A percentile compares a stretch with the other conserved stretches of the same genome.
These are phyloP conservation scores for Hymenotorrendiella dingleyae DNA, from an alignment of 2,329 filamentous ascomycete genomes.

Conservation along the genomic window DNA sequence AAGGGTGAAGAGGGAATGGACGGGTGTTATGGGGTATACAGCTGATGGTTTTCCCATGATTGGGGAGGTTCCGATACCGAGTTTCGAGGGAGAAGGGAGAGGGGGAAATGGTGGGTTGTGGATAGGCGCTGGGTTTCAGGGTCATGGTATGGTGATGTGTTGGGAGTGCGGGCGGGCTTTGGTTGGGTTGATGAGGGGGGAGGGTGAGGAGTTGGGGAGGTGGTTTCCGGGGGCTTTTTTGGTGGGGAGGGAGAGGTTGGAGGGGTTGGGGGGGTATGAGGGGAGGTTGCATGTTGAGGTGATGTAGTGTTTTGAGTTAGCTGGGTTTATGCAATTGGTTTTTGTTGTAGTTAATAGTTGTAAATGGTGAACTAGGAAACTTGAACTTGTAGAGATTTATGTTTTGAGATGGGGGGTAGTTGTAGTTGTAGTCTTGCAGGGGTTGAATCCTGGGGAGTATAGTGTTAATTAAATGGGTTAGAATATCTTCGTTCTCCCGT, in stretches of 20 bases:
- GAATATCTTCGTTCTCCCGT: no score
- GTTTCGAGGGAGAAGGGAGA: no score
- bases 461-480: no score
- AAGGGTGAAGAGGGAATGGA: conserved; percentile 41
- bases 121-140: conserved; percentile 24
- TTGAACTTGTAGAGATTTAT: no score
- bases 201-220: conserved; percentile 2
- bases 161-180: conserved; percentile 20
- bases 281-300: conserved; percentile 5
- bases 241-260: conserved; percentile 41
- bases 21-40: conserved; percentile 52
- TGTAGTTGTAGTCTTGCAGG: no score
- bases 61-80: conserved; percentile 42
- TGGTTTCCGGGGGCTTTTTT: conserved; percentile 36
- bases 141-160: conserved; percentile 26
- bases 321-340: no score
- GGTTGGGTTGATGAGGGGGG: conserved; percentile 16
- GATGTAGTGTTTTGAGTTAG: not conserved
- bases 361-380: no score
- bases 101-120: conserved; percentile 29
- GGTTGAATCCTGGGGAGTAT: no score
- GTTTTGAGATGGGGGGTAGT: no score
- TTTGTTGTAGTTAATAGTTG: no score
- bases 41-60: conserved; percentile 48
- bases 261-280: conserved; percentile 30